A percentile compares a stretch with the other conserved stretches of the same genome.
Conservation (phyloP, 495 filamentous ascomycete species). For the Neurospora hispaniola region DNA sequence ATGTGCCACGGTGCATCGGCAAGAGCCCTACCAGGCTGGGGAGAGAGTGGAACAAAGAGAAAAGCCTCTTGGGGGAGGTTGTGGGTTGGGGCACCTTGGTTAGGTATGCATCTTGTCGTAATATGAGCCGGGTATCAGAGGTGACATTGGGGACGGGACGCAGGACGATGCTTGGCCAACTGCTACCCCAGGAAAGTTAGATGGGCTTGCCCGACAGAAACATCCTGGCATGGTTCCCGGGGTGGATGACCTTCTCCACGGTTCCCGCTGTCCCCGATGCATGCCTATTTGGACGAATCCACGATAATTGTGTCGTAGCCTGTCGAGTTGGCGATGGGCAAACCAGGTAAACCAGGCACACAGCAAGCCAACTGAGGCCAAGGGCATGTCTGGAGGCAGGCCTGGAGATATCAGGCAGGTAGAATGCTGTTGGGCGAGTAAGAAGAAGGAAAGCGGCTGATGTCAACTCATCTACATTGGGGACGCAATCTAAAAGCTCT, state of each 20-base stretch:
- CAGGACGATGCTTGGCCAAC: neutral
- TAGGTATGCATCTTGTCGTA: neutral
- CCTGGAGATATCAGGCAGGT: constrained; percentile 2
- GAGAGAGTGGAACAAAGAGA: constrained; percentile 15
- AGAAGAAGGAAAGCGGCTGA: constrained; percentile 17
- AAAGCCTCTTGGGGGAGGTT: constrained; percentile 14
- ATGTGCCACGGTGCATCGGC: constrained; percentile 18
- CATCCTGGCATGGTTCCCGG: neutral
- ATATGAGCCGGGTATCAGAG: neutral
- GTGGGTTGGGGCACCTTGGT: constrained; percentile 8
- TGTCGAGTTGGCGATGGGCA: constrained; percentile 12
- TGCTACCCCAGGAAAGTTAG: neutral
- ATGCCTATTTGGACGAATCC: constrained; percentile 2
- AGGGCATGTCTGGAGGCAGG: constrained; percentile 2
- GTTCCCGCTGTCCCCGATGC: constrained; percentile 14
- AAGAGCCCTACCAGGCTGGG: constrained; percentile 23
- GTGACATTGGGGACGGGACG: neutral
- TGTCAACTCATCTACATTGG: constrained; percentile 28
- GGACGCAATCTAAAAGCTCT: constrained; percentile 21
- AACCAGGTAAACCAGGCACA: constrained; percentile 16
- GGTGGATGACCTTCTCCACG: constrained; percentile 14
- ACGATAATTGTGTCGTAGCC: constrained; percentile 25
- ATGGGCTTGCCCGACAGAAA: neutral
- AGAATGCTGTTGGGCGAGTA: constrained; percentile 10
- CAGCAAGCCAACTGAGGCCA: constrained; percentile 8